Evolutionary conservation across 2,329 filamentous ascomycete genomes (phyloP), one percentile per base, ranked within the genome.

Genomic region (Beauveria caledonica): DNA sequence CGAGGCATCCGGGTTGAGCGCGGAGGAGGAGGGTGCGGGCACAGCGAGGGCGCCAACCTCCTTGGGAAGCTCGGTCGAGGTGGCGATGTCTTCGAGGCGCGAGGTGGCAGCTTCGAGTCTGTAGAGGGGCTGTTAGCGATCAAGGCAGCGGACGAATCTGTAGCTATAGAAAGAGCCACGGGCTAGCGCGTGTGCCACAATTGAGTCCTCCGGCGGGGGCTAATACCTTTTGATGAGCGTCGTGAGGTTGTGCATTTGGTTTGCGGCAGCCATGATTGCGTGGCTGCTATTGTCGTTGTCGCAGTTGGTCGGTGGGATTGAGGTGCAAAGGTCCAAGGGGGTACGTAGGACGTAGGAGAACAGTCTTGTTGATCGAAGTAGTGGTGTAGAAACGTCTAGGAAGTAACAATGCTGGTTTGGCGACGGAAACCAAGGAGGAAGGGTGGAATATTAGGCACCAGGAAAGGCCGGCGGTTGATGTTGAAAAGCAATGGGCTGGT

Each of bases 101-200:
- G 92, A 94, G 57, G 94, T 99, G 44, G 94, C 94, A 73, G 94
- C 94, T 82, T 99, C 94, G 68, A 99, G 89, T 77, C 94, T 99
- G 73, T 66, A 65, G 60, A 79, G 71, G 62, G 71, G 62, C 10
- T 27, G 75, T 85, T 73, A 85, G 83, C 69, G 42, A 13, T 4
- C n/a, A 29, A 44, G 46, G 33, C 13, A 48, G 7, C 9, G 11
- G 29, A 21, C 25, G 15, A 5, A 17, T 13, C 17, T n/a, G 11
- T 15, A 52, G 33, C 11, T 9, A 29, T 15, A 45, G 33, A 6
- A 13, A 73, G 66, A 60, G 64, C 13, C 51, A 23, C 33, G 13
- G 8, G 40, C 51, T 50, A 13, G 39, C 6, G 6, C 15, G 3
- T 6, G 6, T 27, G 29, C n/a, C 8, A 19, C 19, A 13, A 39